These are phyloP conservation scores for Prunus padus DNA, from an alignment of 306 rosid genomes.

Conservation along the genomic window DNA sequence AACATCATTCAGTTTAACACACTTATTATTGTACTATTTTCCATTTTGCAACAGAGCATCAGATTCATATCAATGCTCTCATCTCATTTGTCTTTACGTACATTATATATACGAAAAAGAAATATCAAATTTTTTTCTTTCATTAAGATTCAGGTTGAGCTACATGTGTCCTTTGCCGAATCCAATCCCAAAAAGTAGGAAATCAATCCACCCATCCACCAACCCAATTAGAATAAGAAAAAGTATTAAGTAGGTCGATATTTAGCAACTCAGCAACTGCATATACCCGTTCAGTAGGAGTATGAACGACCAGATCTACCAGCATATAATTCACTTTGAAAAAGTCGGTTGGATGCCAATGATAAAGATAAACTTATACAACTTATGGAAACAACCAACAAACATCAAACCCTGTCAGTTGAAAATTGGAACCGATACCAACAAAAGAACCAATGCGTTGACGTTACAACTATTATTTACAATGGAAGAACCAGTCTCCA, in stretches of 20 bases:
- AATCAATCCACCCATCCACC: slow-evolving; percentile 19
- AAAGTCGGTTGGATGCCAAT: no score
- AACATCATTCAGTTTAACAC: slow-evolving; percentile 28
- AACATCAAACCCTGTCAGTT: slow-evolving; percentile 6
- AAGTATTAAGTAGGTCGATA: not conserved
- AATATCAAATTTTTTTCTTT: not conserved
- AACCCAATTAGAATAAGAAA: slow-evolving; percentile 3
- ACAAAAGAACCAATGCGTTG: not conserved
- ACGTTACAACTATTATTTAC: not conserved
- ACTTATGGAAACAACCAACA: not conserved
- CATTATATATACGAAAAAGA: slow-evolving; percentile 9
- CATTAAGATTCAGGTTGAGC: not conserved
- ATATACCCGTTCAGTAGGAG: slow-evolving; percentile 6
- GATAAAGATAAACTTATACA: not conserved
- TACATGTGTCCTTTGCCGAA: not conserved
- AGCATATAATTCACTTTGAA: not conserved
- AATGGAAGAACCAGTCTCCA: not conserved
- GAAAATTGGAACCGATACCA: slow-evolving; percentile 9
- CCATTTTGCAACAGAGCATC: slow-evolving; percentile 35
- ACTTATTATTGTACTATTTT: not conserved
- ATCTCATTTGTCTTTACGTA: slow-evolving; percentile 9
- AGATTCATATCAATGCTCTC: slow-evolving; percentile 36
- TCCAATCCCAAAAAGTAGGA: not conserved
- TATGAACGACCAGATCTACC: slow-evolving; percentile 15
- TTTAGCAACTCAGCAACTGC: slow-evolving; percentile 5